Evolutionary conservation across 768 basidiomycete species (phyloP).

Genomic region (Lactarius tabidus): DNA sequence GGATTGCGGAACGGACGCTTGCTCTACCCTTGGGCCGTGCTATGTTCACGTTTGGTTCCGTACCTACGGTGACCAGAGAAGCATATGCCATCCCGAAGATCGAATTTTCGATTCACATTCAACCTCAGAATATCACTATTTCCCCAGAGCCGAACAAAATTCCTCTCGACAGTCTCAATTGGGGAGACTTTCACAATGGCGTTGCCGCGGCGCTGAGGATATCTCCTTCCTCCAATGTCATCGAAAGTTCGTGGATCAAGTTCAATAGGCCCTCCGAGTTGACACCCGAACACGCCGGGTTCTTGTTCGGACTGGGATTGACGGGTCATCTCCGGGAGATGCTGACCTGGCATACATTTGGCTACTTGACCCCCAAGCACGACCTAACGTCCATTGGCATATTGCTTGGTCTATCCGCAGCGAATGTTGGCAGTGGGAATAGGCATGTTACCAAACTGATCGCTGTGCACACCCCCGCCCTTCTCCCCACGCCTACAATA

Average conservation of each 20-base stretch:
- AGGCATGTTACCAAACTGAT: constrained; percentile 86
- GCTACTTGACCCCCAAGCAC: constrained; percentile 93
- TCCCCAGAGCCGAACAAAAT: constrained; percentile 71
- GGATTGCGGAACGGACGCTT: constrained; percentile 84
- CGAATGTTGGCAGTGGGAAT: constrained; percentile 82
- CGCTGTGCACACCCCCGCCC: constrained; percentile 88
- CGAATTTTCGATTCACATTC: constrained; percentile 69
- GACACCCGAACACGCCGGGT: constrained; percentile 94
- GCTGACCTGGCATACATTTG: constrained; percentile 93
- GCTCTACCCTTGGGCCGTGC: constrained; percentile 87
- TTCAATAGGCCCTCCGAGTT: constrained; percentile 92
- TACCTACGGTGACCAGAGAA: constrained; percentile 70
- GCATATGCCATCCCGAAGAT: constrained; percentile 76
- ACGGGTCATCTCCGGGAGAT: constrained; percentile 87
- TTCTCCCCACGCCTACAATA: constrained; percentile 81
- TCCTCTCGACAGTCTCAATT: constrained; percentile 63
- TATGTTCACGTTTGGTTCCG: constrained; percentile 86
- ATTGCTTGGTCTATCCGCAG: constrained; percentile 88
- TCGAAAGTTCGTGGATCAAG: constrained; percentile 94
- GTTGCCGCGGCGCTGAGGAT: constrained; percentile 89
- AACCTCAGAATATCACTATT: constrained; percentile 64
- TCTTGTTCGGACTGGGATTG: constrained; percentile 87
- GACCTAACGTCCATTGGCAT: constrained; percentile 93
- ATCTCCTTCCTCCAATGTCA: constrained; percentile 62
- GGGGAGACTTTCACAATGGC: constrained; percentile 99